These are phyloP conservation scores for Henckelia pumila DNA, from an alignment of 257 asterid genomes.

Conservation along the genomic window DNA sequence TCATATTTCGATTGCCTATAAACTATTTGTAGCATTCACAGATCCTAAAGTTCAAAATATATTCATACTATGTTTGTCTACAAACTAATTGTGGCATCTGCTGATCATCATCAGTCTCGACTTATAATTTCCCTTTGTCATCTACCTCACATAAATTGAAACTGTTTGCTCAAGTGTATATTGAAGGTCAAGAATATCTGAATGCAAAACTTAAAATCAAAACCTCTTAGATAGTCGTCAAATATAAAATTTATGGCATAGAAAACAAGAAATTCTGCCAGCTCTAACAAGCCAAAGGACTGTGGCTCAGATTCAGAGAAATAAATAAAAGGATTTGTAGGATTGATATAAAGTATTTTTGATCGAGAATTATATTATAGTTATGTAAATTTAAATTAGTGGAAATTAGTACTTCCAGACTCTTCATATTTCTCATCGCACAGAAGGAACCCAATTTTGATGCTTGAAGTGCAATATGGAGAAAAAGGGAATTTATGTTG, in stretches of 20 bases:
- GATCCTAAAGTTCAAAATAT: neutral
- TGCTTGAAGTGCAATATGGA: neutral
- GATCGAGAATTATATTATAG: neutral
- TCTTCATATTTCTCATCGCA: neutral
- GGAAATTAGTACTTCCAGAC: neutral
- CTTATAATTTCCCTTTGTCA: neutral
- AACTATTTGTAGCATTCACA: too few species aligned
- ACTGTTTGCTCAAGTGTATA: neutral
- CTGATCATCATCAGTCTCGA: neutral
- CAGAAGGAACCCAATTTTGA: neutral
- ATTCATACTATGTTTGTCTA: neutral
- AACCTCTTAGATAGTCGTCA: neutral
- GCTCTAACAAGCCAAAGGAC: constrained; percentile 12
- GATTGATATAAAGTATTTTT: neutral
- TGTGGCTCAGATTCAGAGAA: neutral
- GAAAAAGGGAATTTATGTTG: neutral
- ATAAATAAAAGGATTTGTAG: neutral
- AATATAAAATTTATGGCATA: neutral
- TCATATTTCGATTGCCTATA: too few species aligned
- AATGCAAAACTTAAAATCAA: neutral
- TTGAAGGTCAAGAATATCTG: neutral
- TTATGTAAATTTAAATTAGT: neutral
- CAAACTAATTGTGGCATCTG: neutral
- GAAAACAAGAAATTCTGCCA: neutral
- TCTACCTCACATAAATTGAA: neutral